A percentile compares a stretch with the other conserved stretches of the same genome.
phyloP scores from a whole-genome alignment of 129 eudicot genomes.

The Flaveria linearis region DNA sequence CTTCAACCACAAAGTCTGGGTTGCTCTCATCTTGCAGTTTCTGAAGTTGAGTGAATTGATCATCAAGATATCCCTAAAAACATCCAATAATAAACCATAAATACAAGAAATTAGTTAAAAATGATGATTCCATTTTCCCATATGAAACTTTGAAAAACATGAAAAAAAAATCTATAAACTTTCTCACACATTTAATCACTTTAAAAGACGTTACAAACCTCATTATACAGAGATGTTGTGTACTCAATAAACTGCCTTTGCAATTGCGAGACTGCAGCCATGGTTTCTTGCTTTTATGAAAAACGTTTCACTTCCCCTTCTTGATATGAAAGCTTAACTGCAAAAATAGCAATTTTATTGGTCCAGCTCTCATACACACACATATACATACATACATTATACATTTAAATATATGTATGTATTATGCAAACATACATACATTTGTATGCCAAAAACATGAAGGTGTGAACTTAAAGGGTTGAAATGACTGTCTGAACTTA shows the following conservation, averaged over 20 bases:
- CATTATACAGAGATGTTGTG: constrained; percentile 53
- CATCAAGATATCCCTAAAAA: constrained; percentile 65
- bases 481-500: not conserved
- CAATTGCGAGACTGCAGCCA: constrained; percentile 52
- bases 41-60: constrained; percentile 73
- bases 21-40: constrained; percentile 82
- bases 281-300: constrained; percentile 28
- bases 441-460: not conserved
- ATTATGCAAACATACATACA: not conserved
- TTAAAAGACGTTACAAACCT: constrained; percentile 43
- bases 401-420: not conserved
- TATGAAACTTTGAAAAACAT: not conserved
- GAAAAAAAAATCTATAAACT: not conserved
- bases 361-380: not conserved
- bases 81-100: not conserved
- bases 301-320: constrained; percentile 15
- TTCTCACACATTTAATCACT: not conserved
- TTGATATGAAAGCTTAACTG: constrained; percentile 30
- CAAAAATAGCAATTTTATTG: constrained; percentile 24
- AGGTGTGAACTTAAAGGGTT: constrained; percentile 15
- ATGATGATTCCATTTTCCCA: not conserved
- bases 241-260: constrained; percentile 71
- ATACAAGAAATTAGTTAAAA: not conserved
- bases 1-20: constrained; percentile 81
- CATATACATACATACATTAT: not conserved